These are phyloP conservation scores for Hypoxylon sp. DNA, from an alignment of 2,329 filamentous ascomycete genomes.

Conservation along the genomic window DNA sequence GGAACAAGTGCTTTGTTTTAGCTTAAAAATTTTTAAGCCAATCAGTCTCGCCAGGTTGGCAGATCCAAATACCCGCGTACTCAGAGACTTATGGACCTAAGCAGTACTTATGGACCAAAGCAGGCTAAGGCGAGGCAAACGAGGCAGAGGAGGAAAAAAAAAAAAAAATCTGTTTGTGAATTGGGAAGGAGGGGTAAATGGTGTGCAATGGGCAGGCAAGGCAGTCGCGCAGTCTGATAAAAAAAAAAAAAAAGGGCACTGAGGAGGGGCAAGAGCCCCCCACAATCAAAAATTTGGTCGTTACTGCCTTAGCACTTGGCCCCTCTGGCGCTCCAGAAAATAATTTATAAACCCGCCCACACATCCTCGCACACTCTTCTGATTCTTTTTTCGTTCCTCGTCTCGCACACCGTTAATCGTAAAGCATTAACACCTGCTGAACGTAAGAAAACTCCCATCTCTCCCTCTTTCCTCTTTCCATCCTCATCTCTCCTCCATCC, in stretches of 20 bases:
- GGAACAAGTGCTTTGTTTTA: slow-evolving; percentile 11
- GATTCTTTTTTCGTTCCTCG: slow-evolving; percentile 46
- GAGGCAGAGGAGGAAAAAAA: slow-evolving; percentile 3
- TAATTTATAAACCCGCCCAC: slow-evolving; percentile 35
- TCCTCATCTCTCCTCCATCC: slow-evolving; percentile 5
- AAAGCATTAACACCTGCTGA: slow-evolving; percentile 46
- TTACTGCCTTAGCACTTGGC: slow-evolving; percentile 25
- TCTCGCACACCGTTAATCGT: slow-evolving; percentile 52
- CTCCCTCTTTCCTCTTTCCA: slow-evolving; percentile 2
- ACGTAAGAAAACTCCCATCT: slow-evolving; percentile 24
- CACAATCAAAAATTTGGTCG: slow-evolving; percentile 32
- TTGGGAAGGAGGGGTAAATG: slow-evolving; percentile 31
- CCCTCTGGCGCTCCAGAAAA: slow-evolving; percentile 33
- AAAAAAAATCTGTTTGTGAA: slow-evolving; percentile 31
- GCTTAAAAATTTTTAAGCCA: slow-evolving; percentile 25
- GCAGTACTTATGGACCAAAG: not conserved
- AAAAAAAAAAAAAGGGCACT: slow-evolving; percentile 28
- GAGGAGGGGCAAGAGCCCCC: slow-evolving; percentile 32
- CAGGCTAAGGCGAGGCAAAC: slow-evolving; percentile 15
- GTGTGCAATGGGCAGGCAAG: slow-evolving; percentile 6
- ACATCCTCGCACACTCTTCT: slow-evolving; percentile 36
- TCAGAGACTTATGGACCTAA: too few species aligned
- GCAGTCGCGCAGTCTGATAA: slow-evolving; percentile 3
- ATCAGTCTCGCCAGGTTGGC: slow-evolving; percentile 9
- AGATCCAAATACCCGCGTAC: slow-evolving; percentile 11